Conservation (phyloP, 805 yeast species). For the Metschnikowia sp. region DNA sequence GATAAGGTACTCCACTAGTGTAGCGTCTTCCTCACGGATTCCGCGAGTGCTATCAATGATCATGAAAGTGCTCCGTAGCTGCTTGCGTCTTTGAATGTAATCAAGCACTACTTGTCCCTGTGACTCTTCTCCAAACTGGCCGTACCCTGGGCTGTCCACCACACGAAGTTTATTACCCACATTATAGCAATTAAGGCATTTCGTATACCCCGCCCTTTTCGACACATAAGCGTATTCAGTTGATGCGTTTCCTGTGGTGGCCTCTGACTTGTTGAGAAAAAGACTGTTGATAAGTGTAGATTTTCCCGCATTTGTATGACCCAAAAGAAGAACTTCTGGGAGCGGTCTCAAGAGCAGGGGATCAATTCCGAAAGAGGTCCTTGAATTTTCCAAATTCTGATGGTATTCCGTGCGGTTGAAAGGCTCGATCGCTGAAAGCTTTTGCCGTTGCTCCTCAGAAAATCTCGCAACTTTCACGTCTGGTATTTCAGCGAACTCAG, state of each 20-base stretch:
- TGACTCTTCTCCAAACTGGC: constrained; percentile 55
- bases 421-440: constrained; percentile 21
- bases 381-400: constrained; percentile 16
- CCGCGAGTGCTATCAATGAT: constrained; percentile 62
- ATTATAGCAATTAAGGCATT: constrained; percentile 68
- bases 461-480: constrained; percentile 41
- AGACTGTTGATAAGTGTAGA: constrained; percentile 69
- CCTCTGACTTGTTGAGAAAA: constrained; percentile 37
- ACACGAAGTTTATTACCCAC: constrained; percentile 61
- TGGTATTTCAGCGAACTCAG: constrained; percentile 53
- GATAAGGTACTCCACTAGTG: constrained; percentile 48
- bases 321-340: constrained; percentile 76
- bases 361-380: constrained; percentile 28
- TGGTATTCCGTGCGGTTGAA: constrained; percentile 24
- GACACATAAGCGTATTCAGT: constrained; percentile 52
- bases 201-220: constrained; percentile 53
- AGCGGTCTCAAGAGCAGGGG: constrained; percentile 32
- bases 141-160: constrained; percentile 91
- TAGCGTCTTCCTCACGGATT: constrained; percentile 52
- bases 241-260: constrained; percentile 21
- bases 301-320: constrained; percentile 85
- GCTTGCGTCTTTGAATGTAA: constrained; percentile 54
- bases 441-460: constrained; percentile 12
- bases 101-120: constrained; percentile 72
- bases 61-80: constrained; percentile 56